These are phyloP conservation scores for Trypanosoma melophagium DNA, from an alignment of 208 protist genomes.

Conservation along the genomic window DNA sequence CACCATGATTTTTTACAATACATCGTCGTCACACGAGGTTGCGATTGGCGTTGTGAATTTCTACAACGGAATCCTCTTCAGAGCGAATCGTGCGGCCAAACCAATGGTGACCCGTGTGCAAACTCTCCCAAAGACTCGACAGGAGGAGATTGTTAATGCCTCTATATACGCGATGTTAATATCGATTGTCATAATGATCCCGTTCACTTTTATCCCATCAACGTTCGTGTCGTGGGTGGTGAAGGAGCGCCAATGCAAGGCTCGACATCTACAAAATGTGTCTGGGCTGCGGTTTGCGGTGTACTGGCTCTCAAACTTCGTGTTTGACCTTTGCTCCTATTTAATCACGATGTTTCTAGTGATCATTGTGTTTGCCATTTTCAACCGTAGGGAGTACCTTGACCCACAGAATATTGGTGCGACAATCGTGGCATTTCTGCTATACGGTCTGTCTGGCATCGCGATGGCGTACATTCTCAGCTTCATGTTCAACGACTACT, in stretches of 20 bases:
- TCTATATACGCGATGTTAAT: constrained; percentile 37
- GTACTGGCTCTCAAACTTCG: constrained; percentile 78
- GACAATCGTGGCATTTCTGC: constrained; percentile 52
- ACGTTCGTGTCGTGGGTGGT: constrained; percentile 74
- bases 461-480: constrained; percentile 57
- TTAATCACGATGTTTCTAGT: constrained; percentile 56
- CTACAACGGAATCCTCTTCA: constrained; percentile 37
- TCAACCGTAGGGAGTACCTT: constrained; percentile 66
- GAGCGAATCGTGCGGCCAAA: not conserved
- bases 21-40: constrained; percentile 35
- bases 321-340: constrained; percentile 71
- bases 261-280: constrained; percentile 25
- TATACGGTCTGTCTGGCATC: constrained; percentile 66
- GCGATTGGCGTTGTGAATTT: constrained; percentile 33
- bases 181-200: constrained; percentile 60
- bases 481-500: constrained; percentile 70
- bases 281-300: too few species aligned
- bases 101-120: constrained; percentile 1
- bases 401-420: constrained; percentile 33
- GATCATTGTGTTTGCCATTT: constrained; percentile 62
- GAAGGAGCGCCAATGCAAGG: constrained; percentile 73
- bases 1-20: constrained; percentile 48
- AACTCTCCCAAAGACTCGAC: not conserved
- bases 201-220: constrained; percentile 67
- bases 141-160: constrained; percentile 19